Percentiles rank a stretch among this genome's conserved stretches.
These are phyloP conservation scores for Papiliotrema fonsecae DNA, from an alignment of 1,284 basidiomycete species.

Conservation along the genomic window DNA sequence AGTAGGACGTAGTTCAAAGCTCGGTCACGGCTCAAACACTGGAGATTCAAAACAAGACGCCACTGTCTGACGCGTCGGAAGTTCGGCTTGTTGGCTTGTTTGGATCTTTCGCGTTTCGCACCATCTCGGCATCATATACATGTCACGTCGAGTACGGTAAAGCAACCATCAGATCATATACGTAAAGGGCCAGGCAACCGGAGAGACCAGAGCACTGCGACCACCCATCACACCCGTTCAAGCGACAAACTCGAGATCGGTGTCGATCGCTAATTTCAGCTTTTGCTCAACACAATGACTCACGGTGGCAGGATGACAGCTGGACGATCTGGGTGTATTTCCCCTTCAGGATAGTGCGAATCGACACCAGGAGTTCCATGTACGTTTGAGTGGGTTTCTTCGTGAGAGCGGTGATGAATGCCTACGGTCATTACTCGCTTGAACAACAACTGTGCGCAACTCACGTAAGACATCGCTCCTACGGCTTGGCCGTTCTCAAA, in stretches of 20 bases:
- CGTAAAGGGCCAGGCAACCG: too few relatives aligned
- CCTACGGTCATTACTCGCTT: not conserved
- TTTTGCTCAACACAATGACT: too few relatives aligned
- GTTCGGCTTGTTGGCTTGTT: too few relatives aligned
- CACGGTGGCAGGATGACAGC: conserved; percentile 6
- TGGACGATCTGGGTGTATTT: conserved; percentile 1
- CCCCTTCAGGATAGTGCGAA: not conserved
- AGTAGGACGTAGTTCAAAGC: too few relatives aligned
- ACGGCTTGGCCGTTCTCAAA: not conserved
- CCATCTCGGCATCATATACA: too few relatives aligned
- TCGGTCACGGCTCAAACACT: too few relatives aligned
- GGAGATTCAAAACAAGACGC: too few relatives aligned
- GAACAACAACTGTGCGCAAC: not conserved
- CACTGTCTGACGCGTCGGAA: too few relatives aligned
- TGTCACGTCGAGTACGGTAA: too few relatives aligned
- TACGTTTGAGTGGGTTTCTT: conserved; percentile 1
- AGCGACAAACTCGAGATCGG: conserved; percentile 4
- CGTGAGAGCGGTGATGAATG: conserved; percentile 3
- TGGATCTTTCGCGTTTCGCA: too few relatives aligned
- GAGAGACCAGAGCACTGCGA: too few relatives aligned
- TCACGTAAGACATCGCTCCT: conserved; percentile 6
- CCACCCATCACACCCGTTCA: not conserved
- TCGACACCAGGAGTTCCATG: conserved; percentile 3
- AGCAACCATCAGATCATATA: too few relatives aligned
- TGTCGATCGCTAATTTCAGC: conserved; percentile 3